Base-by-base conservation (phyloP, 2,329 filamentous ascomycete genomes). In the Fusarium bulbicola region DNA sequence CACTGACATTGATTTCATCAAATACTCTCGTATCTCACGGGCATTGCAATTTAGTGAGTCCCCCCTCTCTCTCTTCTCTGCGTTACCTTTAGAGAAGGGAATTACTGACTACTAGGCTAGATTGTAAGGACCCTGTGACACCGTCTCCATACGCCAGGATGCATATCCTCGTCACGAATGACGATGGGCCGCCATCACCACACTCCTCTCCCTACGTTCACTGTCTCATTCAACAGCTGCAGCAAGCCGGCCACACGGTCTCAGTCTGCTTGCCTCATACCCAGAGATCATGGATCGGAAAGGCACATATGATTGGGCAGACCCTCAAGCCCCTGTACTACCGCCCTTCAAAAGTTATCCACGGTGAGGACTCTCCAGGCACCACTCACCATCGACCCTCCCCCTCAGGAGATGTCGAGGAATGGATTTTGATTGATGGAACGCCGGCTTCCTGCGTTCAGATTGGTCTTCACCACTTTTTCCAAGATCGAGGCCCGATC, bases 241-340 rank as follows among this genome's bases (percentile, higher is more conserved):
- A 94, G 80, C 83, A 86, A 63, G 90, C 92, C 37, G 95, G 95
- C 13, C 95, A 98, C 83, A 87, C 85, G n/a, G 94, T 98, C 68
- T 97, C 94, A 13, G 95, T 99, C 56, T 92, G 96, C 72, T 89
- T 99, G 20, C 96, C 96, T 4, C 90, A 98, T 81, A 92, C 92
- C 12, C 96, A 99, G 84, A 91, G 95, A 71, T 97, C 95, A 63
- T 99, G 96, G 96, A 98, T 99, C 78, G 95, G 95, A 77, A 99
- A 99, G 86, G 96, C 96, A 6, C 96, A 98, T 83, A 93, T 98
- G 79, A 95, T 98, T 77, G 95, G 95, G 63, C 92, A 95, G 81
- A 93, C 93, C 15, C 89, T 97, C 70, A 94, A 92, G 80, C 95
- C 95, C 14, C 87, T 90, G 34, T 97, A 97, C 85, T 97, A 95